phyloP scores from a whole-genome alignment of 2,329 filamentous ascomycete species.

The Xylariaceae sp. region DNA sequence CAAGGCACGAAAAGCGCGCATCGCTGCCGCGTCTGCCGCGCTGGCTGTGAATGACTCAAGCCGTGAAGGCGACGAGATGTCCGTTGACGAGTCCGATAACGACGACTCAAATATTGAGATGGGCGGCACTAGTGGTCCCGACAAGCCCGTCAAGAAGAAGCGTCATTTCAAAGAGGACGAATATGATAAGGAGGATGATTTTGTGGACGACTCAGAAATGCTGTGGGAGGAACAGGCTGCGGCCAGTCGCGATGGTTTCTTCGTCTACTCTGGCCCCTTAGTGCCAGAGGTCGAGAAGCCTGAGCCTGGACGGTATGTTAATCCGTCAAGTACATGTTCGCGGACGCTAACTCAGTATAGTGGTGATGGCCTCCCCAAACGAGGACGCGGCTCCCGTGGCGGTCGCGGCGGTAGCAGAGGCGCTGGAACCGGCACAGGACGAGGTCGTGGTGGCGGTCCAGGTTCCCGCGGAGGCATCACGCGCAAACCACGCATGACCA shows the following conservation, averaged over 20 bases:
- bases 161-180: slow-evolving; percentile 77
- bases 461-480: slow-evolving; percentile 64
- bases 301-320: slow-evolving; percentile 45
- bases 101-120: slow-evolving; percentile 89
- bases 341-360: slow-evolving; percentile 44
- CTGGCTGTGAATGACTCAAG: slow-evolving; percentile 71
- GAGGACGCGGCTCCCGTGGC: slow-evolving; percentile 51
- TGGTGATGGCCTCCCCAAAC: slow-evolving; percentile 69
- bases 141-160: slow-evolving; percentile 71
- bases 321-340: not conserved
- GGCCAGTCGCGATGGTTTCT: slow-evolving; percentile 93
- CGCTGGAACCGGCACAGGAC: slow-evolving; percentile 52
- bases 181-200: slow-evolving; percentile 78
- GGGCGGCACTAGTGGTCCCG: slow-evolving; percentile 62
- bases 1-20: slow-evolving; percentile 79
- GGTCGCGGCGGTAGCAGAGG: slow-evolving; percentile 53
- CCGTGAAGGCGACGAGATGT: slow-evolving; percentile 77
- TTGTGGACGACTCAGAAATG: slow-evolving; percentile 89
- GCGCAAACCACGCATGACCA: slow-evolving; percentile 80
- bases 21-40: slow-evolving; percentile 82
- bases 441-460: slow-evolving; percentile 33
- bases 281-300: slow-evolving; percentile 82
- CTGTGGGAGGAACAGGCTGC: slow-evolving; percentile 95
- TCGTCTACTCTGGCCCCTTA: slow-evolving; percentile 92
- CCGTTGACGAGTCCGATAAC: slow-evolving; percentile 67